These are phyloP conservation scores for Suillus occidentalis DNA, from an alignment of 768 basidiomycete species.

Conservation along the genomic window DNA sequence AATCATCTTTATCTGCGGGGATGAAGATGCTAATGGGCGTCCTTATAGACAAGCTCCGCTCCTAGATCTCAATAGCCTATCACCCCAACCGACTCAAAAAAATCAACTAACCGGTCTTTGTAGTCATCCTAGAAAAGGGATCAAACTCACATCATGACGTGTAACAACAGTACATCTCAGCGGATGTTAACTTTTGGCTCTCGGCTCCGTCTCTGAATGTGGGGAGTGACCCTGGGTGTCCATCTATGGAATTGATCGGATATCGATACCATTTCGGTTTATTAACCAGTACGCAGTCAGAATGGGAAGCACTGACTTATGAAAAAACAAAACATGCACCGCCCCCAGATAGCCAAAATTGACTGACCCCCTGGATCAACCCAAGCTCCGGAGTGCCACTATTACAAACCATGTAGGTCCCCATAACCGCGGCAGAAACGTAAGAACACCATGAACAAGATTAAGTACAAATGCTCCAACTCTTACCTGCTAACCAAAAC, in stretches of 20 bases:
- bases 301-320: neutral
- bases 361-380: neutral
- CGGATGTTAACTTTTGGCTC: too few relatives aligned
- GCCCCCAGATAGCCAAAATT: constrained; percentile 3
- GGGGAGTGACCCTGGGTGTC: neutral
- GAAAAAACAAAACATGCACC: neutral
- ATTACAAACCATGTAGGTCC: neutral
- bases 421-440: neutral
- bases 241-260: neutral
- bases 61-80: too few relatives aligned
- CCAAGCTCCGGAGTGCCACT: neutral
- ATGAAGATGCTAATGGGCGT: too few relatives aligned
- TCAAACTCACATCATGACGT: neutral
- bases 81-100: too few relatives aligned
- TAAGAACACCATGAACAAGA: neutral
- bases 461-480: neutral
- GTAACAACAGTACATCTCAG: neutral
- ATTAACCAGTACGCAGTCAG: neutral
- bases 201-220: too few relatives aligned
- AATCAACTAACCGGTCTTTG: too few relatives aligned
- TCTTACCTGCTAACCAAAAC: neutral
- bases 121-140: neutral
- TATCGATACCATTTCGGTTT: constrained; percentile 3
- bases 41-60: too few relatives aligned
- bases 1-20: too few relatives aligned